phyloP scores from a whole-genome alignment of 225 moss, liverwort and hornwort species.

The Lunularia cruciata region DNA sequence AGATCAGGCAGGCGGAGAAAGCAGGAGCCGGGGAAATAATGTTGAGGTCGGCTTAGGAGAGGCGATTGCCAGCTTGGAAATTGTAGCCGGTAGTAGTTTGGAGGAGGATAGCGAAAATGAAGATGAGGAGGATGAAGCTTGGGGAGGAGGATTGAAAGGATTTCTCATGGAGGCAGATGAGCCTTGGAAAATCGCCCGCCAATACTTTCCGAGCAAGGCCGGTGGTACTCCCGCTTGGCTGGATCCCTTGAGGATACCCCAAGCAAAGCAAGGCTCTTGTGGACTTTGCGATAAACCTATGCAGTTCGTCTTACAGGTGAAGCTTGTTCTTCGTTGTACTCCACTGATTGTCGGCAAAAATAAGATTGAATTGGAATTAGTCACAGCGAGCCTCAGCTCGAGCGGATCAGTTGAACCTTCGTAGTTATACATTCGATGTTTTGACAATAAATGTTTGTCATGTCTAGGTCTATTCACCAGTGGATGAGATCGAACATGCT shows the following conservation, averaged over 20 bases:
- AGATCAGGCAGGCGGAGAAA: background rate
- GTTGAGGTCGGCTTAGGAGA: slow-evolving; percentile 11
- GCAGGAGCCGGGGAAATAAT: background rate
- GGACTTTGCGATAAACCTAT: slow-evolving; percentile 78
- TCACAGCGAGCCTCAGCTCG: too few relatives aligned
- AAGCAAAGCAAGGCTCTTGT: slow-evolving; percentile 54
- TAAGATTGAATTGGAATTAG: too few relatives aligned
- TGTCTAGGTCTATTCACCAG: slow-evolving; percentile 60
- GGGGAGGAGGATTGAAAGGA: slow-evolving; percentile 51
- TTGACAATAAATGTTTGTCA: background rate
- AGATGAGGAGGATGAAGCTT: slow-evolving; percentile 53
- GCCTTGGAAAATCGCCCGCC: slow-evolving; percentile 65
- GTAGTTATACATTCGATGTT: background rate
- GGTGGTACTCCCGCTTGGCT: slow-evolving; percentile 87
- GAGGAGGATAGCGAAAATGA: slow-evolving; percentile 46
- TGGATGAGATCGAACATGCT: slow-evolving; percentile 43
- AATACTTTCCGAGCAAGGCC: slow-evolving; percentile 82
- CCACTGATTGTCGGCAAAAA: too few relatives aligned
- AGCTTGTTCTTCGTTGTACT: background rate
- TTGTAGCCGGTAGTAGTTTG: slow-evolving; percentile 1
- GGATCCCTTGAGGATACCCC: slow-evolving; percentile 66
- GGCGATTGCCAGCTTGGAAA: slow-evolving; percentile 24
- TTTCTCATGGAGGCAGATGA: slow-evolving; percentile 56
- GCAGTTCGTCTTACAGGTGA: slow-evolving; percentile 73
- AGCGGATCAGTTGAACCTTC: too few relatives aligned